These are phyloP conservation scores for Pestalotiopsis sp. DNA, from an alignment of 2,329 filamentous ascomycete genomes.

Conservation along the genomic window DNA sequence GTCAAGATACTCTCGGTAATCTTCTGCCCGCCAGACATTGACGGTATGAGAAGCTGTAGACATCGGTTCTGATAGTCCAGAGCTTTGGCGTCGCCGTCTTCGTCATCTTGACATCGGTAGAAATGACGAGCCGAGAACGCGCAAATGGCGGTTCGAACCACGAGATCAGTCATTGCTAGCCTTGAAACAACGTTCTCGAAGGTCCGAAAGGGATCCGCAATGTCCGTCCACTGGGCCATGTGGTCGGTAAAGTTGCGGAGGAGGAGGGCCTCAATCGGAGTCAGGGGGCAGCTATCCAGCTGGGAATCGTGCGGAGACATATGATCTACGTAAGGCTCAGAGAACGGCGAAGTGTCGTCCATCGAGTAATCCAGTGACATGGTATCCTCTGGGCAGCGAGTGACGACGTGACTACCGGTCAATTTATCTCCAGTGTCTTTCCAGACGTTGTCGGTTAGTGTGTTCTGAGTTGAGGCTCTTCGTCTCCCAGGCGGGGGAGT, in stretches of 20 bases:
- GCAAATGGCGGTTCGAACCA: conserved; percentile 4
- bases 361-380: neutral
- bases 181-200: neutral
- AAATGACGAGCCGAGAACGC: conserved; percentile 5
- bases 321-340: neutral
- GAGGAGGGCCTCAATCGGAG: neutral
- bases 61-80: conserved; percentile 3
- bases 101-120: neutral
- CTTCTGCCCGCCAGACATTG: conserved; percentile 5
- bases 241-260: conserved; percentile 4
- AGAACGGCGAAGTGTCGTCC: conserved; percentile 4
- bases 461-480: neutral
- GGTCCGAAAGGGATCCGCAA: conserved; percentile 4
- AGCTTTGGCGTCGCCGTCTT: conserved; percentile 3
- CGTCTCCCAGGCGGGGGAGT: neutral
- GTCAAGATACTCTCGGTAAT: neutral
- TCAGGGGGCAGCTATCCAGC: neutral
- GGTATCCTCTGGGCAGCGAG: neutral
- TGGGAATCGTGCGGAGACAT: neutral
- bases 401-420: neutral
- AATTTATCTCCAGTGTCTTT: neutral
- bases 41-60: conserved; percentile 7
- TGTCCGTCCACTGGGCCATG: conserved; percentile 8
- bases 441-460: neutral
- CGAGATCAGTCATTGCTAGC: conserved; percentile 1